These are phyloP conservation scores for Monotropa hypopitys DNA, from an alignment of 179 eudicot species.

Conservation along the genomic window DNA sequence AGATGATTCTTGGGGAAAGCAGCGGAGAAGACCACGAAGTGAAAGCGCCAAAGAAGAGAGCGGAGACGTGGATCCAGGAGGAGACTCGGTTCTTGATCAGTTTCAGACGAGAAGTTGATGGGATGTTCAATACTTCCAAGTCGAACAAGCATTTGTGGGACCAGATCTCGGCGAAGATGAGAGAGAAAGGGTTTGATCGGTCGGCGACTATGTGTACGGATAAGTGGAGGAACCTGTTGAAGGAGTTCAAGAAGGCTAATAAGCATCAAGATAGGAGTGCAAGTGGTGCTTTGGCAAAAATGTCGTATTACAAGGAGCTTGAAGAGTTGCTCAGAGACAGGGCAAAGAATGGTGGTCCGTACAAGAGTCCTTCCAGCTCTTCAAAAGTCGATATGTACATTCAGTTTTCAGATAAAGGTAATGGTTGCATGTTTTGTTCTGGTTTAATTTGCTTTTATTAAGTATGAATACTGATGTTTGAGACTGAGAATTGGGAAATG, in stretches of 20 bases:
- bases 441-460: not conserved
- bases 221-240: constrained; percentile 86
- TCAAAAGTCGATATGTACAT: constrained; percentile 36
- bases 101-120: constrained; percentile 42
- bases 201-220: constrained; percentile 95
- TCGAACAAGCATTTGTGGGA: constrained; percentile 84
- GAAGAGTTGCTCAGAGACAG: constrained; percentile 46
- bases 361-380: constrained; percentile 15
- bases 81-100: constrained; percentile 48
- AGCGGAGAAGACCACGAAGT: constrained; percentile 7
- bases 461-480: not conserved
- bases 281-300: constrained; percentile 25
- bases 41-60: constrained; percentile 46
- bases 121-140: constrained; percentile 51
- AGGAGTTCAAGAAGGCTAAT: constrained; percentile 78
- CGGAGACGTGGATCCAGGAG: constrained; percentile 67
- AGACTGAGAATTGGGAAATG: not conserved
- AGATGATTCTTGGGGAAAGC: constrained; percentile 10
- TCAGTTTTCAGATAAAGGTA: constrained; percentile 57
- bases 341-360: constrained; percentile 14
- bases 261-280: constrained; percentile 20
- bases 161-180: constrained; percentile 67
- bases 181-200: constrained; percentile 75
- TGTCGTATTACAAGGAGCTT: constrained; percentile 54
- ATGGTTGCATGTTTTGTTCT: not conserved